These are phyloP conservation scores for Komagataella kurtzmanii DNA, from an alignment of 805 yeast genomes.

Conservation along the genomic window DNA sequence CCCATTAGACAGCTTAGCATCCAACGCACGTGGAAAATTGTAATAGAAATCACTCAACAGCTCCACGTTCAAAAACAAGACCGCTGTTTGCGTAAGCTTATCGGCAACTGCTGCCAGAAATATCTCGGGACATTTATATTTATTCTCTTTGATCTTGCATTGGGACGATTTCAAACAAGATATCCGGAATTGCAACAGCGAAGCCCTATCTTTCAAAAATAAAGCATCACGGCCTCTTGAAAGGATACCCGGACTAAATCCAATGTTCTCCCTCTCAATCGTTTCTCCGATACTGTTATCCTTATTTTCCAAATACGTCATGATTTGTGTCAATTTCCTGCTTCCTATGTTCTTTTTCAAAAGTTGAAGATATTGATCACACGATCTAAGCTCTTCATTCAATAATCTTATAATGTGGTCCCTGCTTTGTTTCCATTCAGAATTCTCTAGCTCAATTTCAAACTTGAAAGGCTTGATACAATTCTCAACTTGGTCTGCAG, in stretches of 20 bases:
- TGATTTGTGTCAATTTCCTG: constrained; percentile 70
- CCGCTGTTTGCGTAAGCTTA: constrained; percentile 86
- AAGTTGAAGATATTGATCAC: constrained; percentile 45
- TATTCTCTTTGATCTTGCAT: constrained; percentile 69
- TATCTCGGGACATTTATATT: constrained; percentile 88
- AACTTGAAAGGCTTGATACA: constrained; percentile 96
- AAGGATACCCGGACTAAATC: constrained; percentile 67
- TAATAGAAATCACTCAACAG: constrained; percentile 89
- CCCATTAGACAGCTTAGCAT: constrained; percentile 41
- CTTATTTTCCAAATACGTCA: constrained; percentile 51
- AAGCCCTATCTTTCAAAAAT: constrained; percentile 62
- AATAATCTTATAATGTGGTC: constrained; percentile 64
- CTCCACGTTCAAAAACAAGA: constrained; percentile 86
- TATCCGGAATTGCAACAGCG: constrained; percentile 60
- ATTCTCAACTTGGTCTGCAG: constrained; percentile 97
- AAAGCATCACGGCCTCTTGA: constrained; percentile 75
- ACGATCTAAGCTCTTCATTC: constrained; percentile 78
- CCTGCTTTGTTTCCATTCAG: constrained; percentile 80
- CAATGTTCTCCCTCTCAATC: constrained; percentile 58
- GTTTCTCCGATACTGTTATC: constrained; percentile 19
- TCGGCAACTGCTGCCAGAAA: constrained; percentile 87
- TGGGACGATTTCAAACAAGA: constrained; percentile 60
- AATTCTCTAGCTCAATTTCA: constrained; percentile 90
- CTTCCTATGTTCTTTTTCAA: constrained; percentile 70
- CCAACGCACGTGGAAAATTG: constrained; percentile 90